phyloP scores from a whole-genome alignment of 1,284 basidiomycete species.

The Phylloporus sp. region DNA sequence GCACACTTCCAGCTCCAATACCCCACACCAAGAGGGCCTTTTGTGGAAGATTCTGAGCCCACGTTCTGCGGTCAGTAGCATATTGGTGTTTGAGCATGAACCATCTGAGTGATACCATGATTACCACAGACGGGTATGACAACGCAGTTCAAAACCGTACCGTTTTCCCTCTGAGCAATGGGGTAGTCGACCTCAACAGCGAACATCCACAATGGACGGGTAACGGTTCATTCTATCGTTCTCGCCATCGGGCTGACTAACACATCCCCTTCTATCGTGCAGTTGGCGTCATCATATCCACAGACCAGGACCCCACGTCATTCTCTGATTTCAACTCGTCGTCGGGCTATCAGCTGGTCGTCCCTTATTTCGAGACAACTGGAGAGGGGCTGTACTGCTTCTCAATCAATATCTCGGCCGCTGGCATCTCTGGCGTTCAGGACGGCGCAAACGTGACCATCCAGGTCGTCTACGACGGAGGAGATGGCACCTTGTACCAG shows the following conservation, averaged over 20 bases:
- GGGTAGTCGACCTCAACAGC: slow-evolving; percentile 51
- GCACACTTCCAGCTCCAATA: slow-evolving; percentile 72
- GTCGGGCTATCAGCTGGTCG: slow-evolving; percentile 46
- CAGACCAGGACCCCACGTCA: slow-evolving; percentile 54
- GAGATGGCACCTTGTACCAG: slow-evolving; percentile 2
- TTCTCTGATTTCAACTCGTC: slow-evolving; percentile 61
- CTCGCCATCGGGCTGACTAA: slow-evolving; percentile 7
- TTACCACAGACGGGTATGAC: slow-evolving; percentile 53
- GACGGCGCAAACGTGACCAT: slow-evolving; percentile 58
- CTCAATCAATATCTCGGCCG: slow-evolving; percentile 55
- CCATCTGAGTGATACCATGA: slow-evolving; percentile 2
- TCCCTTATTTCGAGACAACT: slow-evolving; percentile 53
- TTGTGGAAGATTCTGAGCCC: slow-evolving; percentile 58
- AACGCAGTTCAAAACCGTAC: slow-evolving; percentile 53
- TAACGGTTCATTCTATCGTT: slow-evolving; percentile 22
- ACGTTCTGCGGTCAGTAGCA: slow-evolving; percentile 54
- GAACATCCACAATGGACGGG: slow-evolving; percentile 52
- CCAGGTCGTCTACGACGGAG: slow-evolving; percentile 3
- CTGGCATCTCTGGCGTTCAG: slow-evolving; percentile 53
- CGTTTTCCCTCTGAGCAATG: slow-evolving; percentile 62
- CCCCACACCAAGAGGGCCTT: slow-evolving; percentile 62
- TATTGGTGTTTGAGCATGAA: background rate
- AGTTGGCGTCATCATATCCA: slow-evolving; percentile 56
- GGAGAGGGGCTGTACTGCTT: slow-evolving; percentile 60
- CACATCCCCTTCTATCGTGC: background rate